Evolutionary conservation across 345 rosid genomes (phyloP).

Genomic region (Dipteronia dyeriana): DNA sequence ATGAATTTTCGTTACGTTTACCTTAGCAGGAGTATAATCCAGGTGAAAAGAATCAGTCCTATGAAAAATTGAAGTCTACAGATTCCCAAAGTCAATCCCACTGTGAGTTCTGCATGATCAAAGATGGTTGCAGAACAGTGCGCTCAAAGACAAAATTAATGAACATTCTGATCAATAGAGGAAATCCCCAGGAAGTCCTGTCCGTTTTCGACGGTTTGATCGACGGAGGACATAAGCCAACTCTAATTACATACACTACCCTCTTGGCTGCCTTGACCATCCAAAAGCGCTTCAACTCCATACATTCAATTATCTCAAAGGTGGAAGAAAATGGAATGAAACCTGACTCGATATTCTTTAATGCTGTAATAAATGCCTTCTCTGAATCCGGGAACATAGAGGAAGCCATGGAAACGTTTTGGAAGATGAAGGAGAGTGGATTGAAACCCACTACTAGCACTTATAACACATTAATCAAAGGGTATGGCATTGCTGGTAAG

Average conservation of each 20-base stretch:
- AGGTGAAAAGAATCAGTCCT: constrained; percentile 13
- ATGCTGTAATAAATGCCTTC: constrained; percentile 65
- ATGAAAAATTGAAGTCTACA: constrained; percentile 14
- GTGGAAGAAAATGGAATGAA: constrained; percentile 49
- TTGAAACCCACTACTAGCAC: constrained; percentile 56
- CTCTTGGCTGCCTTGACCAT: constrained; percentile 61
- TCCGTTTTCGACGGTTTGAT: constrained; percentile 45
- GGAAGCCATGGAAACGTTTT: constrained; percentile 45
- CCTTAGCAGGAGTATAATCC: constrained; percentile 22
- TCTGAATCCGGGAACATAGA: constrained; percentile 63
- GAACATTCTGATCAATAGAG: constrained; percentile 52
- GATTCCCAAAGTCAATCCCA: constrained; percentile 17
- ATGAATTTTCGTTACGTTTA: background rate
- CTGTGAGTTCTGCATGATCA: constrained; percentile 39
- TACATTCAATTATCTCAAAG: constrained; percentile 46
- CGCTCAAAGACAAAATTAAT: constrained; percentile 58
- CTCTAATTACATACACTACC: constrained; percentile 57
- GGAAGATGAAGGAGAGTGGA: constrained; percentile 63
- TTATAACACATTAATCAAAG: constrained; percentile 63
- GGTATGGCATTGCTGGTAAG: constrained; percentile 58
- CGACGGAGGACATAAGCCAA: constrained; percentile 55
- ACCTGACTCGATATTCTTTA: constrained; percentile 55
- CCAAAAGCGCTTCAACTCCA: constrained; percentile 50
- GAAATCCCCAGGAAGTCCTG: constrained; percentile 55
- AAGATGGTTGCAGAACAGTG: constrained; percentile 52